phyloP scores from a whole-genome alignment of 2,329 filamentous ascomycete species.

The Dactylellina cionopaga region DNA sequence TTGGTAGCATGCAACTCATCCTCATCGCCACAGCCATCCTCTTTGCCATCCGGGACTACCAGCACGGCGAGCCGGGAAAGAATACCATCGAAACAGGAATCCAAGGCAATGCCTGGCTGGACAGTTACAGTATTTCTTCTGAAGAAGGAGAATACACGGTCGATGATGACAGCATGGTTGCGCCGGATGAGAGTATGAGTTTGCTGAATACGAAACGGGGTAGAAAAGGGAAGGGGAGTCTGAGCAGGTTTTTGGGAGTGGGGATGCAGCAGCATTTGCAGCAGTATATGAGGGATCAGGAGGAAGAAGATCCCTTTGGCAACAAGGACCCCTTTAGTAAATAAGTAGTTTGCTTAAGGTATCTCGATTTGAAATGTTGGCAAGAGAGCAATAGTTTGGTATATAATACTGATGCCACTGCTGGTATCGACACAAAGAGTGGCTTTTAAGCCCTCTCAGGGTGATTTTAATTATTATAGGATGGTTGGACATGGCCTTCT shows the following conservation, averaged over 20 bases:
- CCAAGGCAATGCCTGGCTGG: conserved; percentile 42
- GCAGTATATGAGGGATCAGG: conserved; percentile 6
- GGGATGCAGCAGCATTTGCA: conserved; percentile 9
- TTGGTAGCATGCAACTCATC: conserved; percentile 54
- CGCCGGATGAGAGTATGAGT: conserved; percentile 40
- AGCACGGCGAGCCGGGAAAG: conserved; percentile 42
- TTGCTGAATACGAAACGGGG: conserved; percentile 3
- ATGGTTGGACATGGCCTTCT: too few relatives aligned
- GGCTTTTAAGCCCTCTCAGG: too few relatives aligned
- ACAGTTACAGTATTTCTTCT: conserved; percentile 33
- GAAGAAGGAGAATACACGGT: conserved; percentile 36
- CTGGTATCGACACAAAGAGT: too few relatives aligned
- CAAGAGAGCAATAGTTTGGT: too few relatives aligned
- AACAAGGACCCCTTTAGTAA: not conserved
- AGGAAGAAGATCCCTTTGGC: conserved; percentile 5
- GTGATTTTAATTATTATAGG: too few relatives aligned
- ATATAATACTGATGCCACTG: too few relatives aligned
- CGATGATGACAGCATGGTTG: conserved; percentile 39
- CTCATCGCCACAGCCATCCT: conserved; percentile 52
- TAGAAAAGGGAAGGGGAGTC: conserved; percentile 22
- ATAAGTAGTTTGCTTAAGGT: conserved; percentile 1
- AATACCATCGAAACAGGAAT: conserved; percentile 39
- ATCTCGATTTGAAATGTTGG: too few relatives aligned
- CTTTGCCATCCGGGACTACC: conserved; percentile 51
- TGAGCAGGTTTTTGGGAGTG: conserved; percentile 8